These are phyloP conservation scores for Aspergillus ochraceoroseus DNA, from an alignment of 2,329 filamentous ascomycete species.

Conservation along the genomic window DNA sequence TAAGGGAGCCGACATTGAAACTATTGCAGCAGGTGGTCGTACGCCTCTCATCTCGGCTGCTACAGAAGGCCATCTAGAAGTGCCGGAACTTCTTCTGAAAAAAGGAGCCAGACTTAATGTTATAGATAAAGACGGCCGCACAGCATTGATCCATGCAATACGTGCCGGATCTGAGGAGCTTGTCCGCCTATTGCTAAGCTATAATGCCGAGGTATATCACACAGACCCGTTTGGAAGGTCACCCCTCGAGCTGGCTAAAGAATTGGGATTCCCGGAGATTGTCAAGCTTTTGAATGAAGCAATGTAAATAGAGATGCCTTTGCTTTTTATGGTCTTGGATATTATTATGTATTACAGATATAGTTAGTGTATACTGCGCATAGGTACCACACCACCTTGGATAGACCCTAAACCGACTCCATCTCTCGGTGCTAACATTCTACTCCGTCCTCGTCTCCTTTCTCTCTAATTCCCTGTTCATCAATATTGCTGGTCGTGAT, in stretches of 20 bases:
- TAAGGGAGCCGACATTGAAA: conserved; percentile 8
- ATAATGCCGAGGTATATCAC: neutral
- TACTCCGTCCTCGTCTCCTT: too few relatives aligned
- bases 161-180: neutral
- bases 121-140: conserved; percentile 6
- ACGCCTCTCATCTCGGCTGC: conserved; percentile 7
- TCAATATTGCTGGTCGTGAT: too few relatives aligned
- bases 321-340: neutral
- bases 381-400: too few relatives aligned
- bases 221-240: neutral
- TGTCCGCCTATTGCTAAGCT: conserved; percentile 8
- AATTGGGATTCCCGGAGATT: conserved; percentile 1
- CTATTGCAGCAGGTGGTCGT: conserved; percentile 1
- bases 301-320: neutral
- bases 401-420: too few relatives aligned
- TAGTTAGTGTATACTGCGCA: too few relatives aligned
- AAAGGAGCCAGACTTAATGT: conserved; percentile 21
- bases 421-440: too few relatives aligned
- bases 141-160: conserved; percentile 13
- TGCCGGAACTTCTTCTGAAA: conserved; percentile 21
- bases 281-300: conserved; percentile 8
- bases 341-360: too few relatives aligned
- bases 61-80: neutral
- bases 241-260: conserved; percentile 12
- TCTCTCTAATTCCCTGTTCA: too few relatives aligned